Conservation (phyloP, 305 asterid species). For the Fraxinus albicans region DNA sequence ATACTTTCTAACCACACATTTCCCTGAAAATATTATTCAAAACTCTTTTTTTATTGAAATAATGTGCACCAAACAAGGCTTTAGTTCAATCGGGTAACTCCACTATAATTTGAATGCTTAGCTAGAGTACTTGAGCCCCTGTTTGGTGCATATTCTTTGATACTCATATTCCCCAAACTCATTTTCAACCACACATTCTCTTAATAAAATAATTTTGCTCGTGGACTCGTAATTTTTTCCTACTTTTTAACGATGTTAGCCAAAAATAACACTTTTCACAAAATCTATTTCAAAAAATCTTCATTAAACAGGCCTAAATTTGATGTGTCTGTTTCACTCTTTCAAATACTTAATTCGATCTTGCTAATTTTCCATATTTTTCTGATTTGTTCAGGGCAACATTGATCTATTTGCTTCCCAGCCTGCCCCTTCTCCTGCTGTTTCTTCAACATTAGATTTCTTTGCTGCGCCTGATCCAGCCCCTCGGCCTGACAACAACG, state of each 20-base stretch:
- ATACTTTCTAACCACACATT: too few species aligned
- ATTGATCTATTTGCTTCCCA: conserved; percentile 76
- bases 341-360: not conserved
- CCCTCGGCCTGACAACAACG: conserved; percentile 31
- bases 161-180: too few species aligned
- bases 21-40: too few species aligned
- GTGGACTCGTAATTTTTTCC: too few species aligned
- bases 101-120: not conserved
- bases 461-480: conserved; percentile 67
- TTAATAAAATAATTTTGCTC: too few species aligned
- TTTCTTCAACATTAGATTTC: conserved; percentile 60
- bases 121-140: too few species aligned
- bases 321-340: not conserved
- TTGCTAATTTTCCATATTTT: conserved; percentile 16
- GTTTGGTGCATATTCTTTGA: too few species aligned
- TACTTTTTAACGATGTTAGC: too few species aligned
- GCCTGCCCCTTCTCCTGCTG: conserved; percentile 48
- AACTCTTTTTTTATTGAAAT: too few species aligned
- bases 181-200: too few species aligned
- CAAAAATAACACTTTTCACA: not conserved
- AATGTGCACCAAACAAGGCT: too few species aligned
- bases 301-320: not conserved
- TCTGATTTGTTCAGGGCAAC: conserved; percentile 38
- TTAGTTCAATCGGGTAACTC: not conserved
- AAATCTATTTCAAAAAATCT: too few species aligned